These are phyloP conservation scores for Stemphylium lycopersici DNA, from an alignment of 2,329 filamentous ascomycete species.

Conservation along the genomic window DNA sequence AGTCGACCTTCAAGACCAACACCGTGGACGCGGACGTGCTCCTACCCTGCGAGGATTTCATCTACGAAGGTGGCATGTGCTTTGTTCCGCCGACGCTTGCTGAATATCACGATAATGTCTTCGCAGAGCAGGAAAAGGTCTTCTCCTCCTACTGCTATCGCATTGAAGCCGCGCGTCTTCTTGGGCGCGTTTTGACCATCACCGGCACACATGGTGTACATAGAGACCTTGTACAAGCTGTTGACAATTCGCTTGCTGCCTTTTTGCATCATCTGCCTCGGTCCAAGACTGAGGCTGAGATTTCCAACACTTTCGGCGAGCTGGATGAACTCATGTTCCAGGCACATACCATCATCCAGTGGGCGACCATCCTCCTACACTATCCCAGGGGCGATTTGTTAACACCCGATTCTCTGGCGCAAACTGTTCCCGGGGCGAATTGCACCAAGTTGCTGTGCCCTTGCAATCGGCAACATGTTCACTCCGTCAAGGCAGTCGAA, in stretches of 20 bases:
- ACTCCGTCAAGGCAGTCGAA: slow-evolving; percentile 77
- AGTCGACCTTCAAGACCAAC: slow-evolving; percentile 69
- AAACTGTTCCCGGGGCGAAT: slow-evolving; percentile 18
- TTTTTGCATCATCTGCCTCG: slow-evolving; percentile 78
- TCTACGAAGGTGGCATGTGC: slow-evolving; percentile 50
- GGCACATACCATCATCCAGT: slow-evolving; percentile 72
- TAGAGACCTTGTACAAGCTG: slow-evolving; percentile 54
- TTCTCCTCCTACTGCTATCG: slow-evolving; percentile 86
- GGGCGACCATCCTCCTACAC: slow-evolving; percentile 24
- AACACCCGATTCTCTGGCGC: slow-evolving; percentile 10
- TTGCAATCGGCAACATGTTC: slow-evolving; percentile 41
- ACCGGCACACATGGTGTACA: slow-evolving; percentile 26
- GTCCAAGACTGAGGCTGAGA: slow-evolving; percentile 65
- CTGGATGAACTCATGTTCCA: slow-evolving; percentile 89
- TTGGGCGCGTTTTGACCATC: slow-evolving; percentile 72
- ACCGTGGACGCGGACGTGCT: slow-evolving; percentile 69
- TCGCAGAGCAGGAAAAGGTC: slow-evolving; percentile 68
- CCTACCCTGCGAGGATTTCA: slow-evolving; percentile 78
- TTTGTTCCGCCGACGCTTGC: slow-evolving; percentile 59
- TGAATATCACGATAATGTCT: slow-evolving; percentile 74
- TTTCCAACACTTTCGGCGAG: slow-evolving; percentile 69
- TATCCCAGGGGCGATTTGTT: slow-evolving; percentile 23
- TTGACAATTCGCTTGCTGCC: slow-evolving; percentile 67
- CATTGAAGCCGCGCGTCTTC: slow-evolving; percentile 75
- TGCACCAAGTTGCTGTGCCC: slow-evolving; percentile 20